Evolutionary conservation across 192 early-diverging fungal genomes (phyloP).

Genomic region (Coemansia sp.): DNA sequence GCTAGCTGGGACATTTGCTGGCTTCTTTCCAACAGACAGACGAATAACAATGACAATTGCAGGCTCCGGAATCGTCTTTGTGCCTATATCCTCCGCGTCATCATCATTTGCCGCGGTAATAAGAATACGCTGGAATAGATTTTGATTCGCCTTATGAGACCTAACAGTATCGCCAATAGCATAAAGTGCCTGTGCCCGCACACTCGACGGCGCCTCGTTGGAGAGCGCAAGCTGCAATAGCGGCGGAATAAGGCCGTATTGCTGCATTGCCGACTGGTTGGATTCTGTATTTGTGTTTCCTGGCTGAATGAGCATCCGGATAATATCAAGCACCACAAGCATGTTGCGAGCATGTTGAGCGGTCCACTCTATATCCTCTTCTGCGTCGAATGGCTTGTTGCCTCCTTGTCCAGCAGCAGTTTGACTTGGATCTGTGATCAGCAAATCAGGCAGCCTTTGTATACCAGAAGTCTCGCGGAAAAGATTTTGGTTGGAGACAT

Average conservation of each 20-base stretch:
- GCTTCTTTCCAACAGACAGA: constrained; percentile 66
- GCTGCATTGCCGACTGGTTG: constrained; percentile 90
- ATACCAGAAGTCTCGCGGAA: constrained; percentile 97
- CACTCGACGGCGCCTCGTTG: constrained; percentile 72
- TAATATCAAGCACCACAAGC: constrained; percentile 82
- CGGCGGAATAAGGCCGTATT: constrained; percentile 75
- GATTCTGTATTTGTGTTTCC: constrained; percentile 81
- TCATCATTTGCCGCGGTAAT: constrained; percentile 60
- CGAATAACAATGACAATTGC: constrained; percentile 80
- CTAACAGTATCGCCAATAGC: constrained; percentile 84
- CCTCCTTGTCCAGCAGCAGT: constrained; percentile 45
- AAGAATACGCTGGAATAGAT: constrained; percentile 68
- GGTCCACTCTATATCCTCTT: constrained; percentile 66
- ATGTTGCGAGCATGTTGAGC: constrained; percentile 88
- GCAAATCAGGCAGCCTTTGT: constrained; percentile 78
- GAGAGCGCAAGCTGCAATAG: constrained; percentile 79
- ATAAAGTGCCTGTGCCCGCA: constrained; percentile 80
- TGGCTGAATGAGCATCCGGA: constrained; percentile 85
- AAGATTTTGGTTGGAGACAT: constrained; percentile 97
- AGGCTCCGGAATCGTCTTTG: constrained; percentile 65
- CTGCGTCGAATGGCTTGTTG: constrained; percentile 24
- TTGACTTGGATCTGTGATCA: constrained; percentile 60
- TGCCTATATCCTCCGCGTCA: constrained; percentile 16
- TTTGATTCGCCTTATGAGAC: constrained; percentile 74
- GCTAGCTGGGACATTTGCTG: constrained; percentile 41